phyloP scores from a whole-genome alignment of 192 early-diverging fungal genomes.

The Umbelopsis ramanniana region DNA sequence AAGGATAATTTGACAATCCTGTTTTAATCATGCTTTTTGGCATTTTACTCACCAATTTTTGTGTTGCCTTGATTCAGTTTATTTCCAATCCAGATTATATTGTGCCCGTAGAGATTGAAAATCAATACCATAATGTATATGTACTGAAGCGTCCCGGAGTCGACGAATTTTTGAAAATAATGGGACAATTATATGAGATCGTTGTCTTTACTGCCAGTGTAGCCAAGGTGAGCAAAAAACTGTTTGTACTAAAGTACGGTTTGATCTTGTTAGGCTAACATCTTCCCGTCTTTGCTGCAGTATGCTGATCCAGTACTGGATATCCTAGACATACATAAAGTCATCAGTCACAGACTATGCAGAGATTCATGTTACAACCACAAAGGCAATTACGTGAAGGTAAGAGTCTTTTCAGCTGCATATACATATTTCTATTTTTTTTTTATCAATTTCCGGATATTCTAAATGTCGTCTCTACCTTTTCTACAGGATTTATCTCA shows the following conservation, averaged over 20 bases:
- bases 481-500: conserved; percentile 76
- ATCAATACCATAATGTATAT: conserved; percentile 90
- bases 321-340: conserved; percentile 81
- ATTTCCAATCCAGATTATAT: conserved; percentile 83
- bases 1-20: background rate
- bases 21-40: background rate
- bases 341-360: conserved; percentile 93
- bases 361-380: conserved; percentile 94
- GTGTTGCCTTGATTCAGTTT: conserved; percentile 46
- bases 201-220: conserved; percentile 96
- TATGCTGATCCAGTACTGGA: conserved; percentile 99
- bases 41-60: background rate
- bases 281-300: conserved; percentile 42
- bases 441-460: background rate
- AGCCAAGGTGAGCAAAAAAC: conserved; percentile 63
- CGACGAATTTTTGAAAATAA: conserved; percentile 84
- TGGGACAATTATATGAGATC: conserved; percentile 90
- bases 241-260: background rate
- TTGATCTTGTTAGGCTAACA: background rate
- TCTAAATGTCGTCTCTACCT: background rate
- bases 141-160: conserved; percentile 97
- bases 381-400: conserved; percentile 97
- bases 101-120: conserved; percentile 93
- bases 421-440: background rate
- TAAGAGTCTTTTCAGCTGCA: conserved; percentile 11